Percentiles rank a stretch among this genome's conserved stretches.
Conservation (phyloP, 441 rosid species). For the Croton laevigatus region DNA sequence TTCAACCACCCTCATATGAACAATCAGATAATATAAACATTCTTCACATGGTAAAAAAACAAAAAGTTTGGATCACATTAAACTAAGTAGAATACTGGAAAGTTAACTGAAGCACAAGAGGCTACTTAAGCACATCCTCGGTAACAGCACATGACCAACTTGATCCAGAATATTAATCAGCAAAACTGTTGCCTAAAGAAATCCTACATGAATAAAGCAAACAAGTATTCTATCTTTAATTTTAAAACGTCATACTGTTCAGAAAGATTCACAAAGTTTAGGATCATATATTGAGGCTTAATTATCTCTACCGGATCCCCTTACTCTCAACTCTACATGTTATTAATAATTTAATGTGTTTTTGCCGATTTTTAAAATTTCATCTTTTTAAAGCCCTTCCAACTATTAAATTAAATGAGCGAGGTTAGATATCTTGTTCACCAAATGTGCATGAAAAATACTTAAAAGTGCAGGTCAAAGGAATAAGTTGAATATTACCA, state of each 20-base stretch:
- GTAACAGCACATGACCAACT: not conserved
- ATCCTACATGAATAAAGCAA: not conserved
- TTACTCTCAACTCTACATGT: not conserved
- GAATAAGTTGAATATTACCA: conserved; percentile 35
- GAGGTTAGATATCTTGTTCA: not conserved
- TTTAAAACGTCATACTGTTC: not conserved
- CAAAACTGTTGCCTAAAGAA: not conserved
- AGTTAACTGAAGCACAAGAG: not conserved
- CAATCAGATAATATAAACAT: not conserved
- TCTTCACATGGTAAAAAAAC: not conserved
- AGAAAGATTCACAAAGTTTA: not conserved
- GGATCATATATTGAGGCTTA: not conserved
- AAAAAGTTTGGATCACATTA: not conserved
- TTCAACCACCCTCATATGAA: not conserved
- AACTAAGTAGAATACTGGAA: not conserved
- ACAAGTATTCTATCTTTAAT: not conserved
- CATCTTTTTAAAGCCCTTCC: too few species aligned
- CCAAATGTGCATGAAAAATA: not conserved
- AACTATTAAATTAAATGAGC: too few species aligned
- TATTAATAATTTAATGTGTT: too few species aligned
- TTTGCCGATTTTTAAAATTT: too few species aligned
- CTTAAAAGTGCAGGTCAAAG: not conserved
- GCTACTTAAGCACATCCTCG: not conserved
- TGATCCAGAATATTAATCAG: not conserved
- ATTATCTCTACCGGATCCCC: too few species aligned